These are phyloP conservation scores for Wickerhamomyces alni DNA, from an alignment of 805 yeast species.

Conservation along the genomic window DNA sequence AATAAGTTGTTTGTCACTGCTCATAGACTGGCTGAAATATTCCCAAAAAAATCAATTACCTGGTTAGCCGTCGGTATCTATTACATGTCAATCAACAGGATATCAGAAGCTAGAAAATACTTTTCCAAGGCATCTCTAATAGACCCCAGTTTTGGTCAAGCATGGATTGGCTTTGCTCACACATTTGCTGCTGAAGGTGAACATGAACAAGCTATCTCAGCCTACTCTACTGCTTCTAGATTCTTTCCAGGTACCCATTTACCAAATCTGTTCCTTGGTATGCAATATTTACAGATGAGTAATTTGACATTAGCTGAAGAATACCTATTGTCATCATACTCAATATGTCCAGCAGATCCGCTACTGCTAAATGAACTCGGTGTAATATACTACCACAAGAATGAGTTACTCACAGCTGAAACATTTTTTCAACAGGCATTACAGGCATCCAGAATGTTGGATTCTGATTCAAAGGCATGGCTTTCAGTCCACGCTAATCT, in stretches of 20 bases:
- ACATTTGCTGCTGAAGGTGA: constrained; percentile 98
- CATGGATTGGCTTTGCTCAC: constrained; percentile 98
- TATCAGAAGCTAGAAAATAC: constrained; percentile 78
- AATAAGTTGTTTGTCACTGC: constrained; percentile 76
- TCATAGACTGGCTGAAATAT: constrained; percentile 78
- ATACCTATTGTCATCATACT: constrained; percentile 68
- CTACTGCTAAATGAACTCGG: constrained; percentile 87
- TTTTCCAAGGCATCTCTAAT: constrained; percentile 85
- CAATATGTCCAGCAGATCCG: constrained; percentile 82
- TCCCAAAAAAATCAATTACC: constrained; percentile 75
- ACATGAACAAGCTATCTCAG: constrained; percentile 96
- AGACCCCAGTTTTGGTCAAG: constrained; percentile 86
- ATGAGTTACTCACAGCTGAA: constrained; percentile 64
- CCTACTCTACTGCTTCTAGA: constrained; percentile 92
- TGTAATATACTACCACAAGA: constrained; percentile 78
- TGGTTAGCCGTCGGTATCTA: constrained; percentile 94
- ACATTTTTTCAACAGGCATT: constrained; percentile 64
- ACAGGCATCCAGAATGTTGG: constrained; percentile 57
- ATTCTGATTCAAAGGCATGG: constrained; percentile 80
- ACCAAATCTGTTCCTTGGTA: constrained; percentile 86
- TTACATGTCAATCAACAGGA: constrained; percentile 66
- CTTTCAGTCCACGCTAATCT: constrained; percentile 78
- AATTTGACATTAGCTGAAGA: constrained; percentile 81
- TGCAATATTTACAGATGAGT: constrained; percentile 91
- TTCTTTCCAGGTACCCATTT: constrained; percentile 87